Base-by-base conservation (phyloP, 306 rosid genomes). In the Medicago ruthenica region DNA sequence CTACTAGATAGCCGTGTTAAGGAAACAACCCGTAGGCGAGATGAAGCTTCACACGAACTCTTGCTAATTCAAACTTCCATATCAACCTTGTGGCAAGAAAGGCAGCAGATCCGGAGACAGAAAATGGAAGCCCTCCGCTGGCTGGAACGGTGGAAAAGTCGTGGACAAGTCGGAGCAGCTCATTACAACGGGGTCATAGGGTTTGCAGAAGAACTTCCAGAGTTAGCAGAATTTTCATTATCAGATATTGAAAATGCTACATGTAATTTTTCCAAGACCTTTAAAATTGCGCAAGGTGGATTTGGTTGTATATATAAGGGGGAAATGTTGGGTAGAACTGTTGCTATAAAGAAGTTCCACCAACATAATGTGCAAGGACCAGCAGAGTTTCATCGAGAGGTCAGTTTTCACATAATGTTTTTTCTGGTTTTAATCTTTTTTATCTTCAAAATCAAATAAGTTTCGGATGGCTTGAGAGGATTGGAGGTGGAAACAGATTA, bases 301-400 rank as follows among this genome's bases (percentile, higher is more conserved):
- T 84, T 75, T 72, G 92, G 97, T 83, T 81, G 79, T 78, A 82
- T 93, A 80, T 93, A 89, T 79, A 93, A 90, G 78, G 96, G 98
- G 76, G 98, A 93, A 85, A 75, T 93, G 91, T 55, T 86, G 84
- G 96, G 96, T 14, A 87, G 89, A 81, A 93, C 98, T 69, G 91
- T 90, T 66, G 89, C 88, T 50, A 85, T 90, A 72, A 90, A 81
- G 82, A 93, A 85, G 89, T 80, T 93, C 58, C 85, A 87, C 71
- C 86, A 88, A 24, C 81, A 85, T 77, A 83, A 81, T 80, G 73
- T 79, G 84, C 91, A 90, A 70, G 91, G 87, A 75, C 90, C 92
- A 16, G 78, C 89, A 3, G 93, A 88, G 79, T 92, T 92, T 79
- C 92, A 85, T 77, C 91, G 81, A 78, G 96, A 92, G 96, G 97